Evolutionary conservation across 2,329 filamentous ascomycete genomes (phyloP), one percentile per base, ranked within the genome.

Genomic region (Scorias spongiosa): DNA sequence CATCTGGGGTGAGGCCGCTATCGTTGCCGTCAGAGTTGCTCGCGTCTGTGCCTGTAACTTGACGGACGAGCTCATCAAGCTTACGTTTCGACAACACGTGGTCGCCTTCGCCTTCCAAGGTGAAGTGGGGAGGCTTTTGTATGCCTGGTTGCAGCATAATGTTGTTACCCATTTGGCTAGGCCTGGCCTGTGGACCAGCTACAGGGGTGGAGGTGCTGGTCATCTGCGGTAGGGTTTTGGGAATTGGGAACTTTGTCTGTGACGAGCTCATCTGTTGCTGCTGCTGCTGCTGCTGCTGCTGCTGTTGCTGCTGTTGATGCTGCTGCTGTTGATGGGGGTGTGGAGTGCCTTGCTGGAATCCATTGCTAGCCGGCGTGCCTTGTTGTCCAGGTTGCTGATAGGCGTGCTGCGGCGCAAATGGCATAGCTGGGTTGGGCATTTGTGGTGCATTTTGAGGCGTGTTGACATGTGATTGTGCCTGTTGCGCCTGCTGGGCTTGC

Each of bases 41-140:
- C 48, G 84, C 81, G 15, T 78, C 80, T 7, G 81, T 81, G 43
- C 88, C 88, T 30, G 86, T 93, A 46, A 96, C 87, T 64, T 96
- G 89, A 42, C 88, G 78, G 8, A 96, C 88, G 32, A 98, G 73
- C 60, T 95, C 89, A 57, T 98, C 88, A 36, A 98, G 73, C 67
- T 94, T 96, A 68, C 93, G 93, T 75, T 95, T 95, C 67, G 83
- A 93, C n/a, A 98, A 70, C 1, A 98, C 83, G 38, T 88, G 81
- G 56, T 95, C 87, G 20, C 86, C 87, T 58, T 94, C 88, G 28
- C 85, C 84, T 60, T 96, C 89, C 46, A 95, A 79, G 45, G 85
- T 84, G 62, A 85, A 93, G 0, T 80, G 78, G 0, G 87, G 85
- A 39, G 85, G 77, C 57, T 87, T 88, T 44, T 80, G 70, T 48